phyloP scores from a whole-genome alignment of 768 basidiomycete genomes.

The Tricholoma flavovirens region DNA sequence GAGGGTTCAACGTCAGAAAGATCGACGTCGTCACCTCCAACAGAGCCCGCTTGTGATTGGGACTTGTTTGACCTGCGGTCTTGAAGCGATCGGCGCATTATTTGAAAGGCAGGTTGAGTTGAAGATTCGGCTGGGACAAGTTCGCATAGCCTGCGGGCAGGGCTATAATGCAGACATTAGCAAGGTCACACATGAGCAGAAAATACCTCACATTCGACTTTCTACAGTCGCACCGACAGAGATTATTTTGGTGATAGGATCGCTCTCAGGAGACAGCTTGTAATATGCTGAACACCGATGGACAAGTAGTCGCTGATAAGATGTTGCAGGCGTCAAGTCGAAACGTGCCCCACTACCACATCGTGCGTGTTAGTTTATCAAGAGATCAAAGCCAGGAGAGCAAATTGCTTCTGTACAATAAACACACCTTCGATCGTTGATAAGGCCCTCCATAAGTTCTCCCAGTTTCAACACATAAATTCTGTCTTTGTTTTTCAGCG shows the following conservation, averaged over 20 bases:
- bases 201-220: slow-evolving; percentile 64
- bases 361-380: slow-evolving; percentile 19
- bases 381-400: background rate
- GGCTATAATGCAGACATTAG: slow-evolving; percentile 39
- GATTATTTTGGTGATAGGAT: slow-evolving; percentile 59
- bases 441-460: slow-evolving; percentile 77
- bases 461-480: slow-evolving; percentile 86
- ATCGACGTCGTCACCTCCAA: slow-evolving; percentile 70
- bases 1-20: slow-evolving; percentile 76
- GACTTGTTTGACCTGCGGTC: slow-evolving; percentile 48
- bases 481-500: slow-evolving; percentile 82
- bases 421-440: slow-evolving; percentile 67
- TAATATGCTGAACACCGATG: slow-evolving; percentile 85
- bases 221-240: slow-evolving; percentile 51
- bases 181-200: slow-evolving; percentile 6
- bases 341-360: slow-evolving; percentile 47
- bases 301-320: slow-evolving; percentile 81
- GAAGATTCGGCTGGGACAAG: slow-evolving; percentile 71
- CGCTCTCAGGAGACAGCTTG: slow-evolving; percentile 64
- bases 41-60: slow-evolving; percentile 68
- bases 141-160: slow-evolving; percentile 62
- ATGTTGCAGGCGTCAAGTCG: slow-evolving; percentile 63
- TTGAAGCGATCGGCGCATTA: slow-evolving; percentile 66
- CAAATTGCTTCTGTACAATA: background rate
- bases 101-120: slow-evolving; percentile 76